Evolutionary conservation across 202 grass and related monocot genomes (phyloP).

Genomic region (Alloteropsis angusta): DNA sequence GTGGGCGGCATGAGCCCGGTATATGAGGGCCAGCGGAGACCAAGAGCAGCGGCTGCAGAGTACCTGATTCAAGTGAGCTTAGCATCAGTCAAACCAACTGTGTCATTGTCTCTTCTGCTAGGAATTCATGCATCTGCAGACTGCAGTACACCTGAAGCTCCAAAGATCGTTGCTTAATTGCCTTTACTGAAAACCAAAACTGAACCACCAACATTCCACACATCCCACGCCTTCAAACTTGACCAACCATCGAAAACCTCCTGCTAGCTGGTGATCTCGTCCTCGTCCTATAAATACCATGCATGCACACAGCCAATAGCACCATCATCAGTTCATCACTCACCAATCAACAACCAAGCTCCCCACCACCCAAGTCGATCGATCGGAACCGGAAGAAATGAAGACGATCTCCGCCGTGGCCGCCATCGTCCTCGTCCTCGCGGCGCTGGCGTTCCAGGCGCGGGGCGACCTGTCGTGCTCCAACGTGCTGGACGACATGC

Average conservation of each 20-base stretch:
- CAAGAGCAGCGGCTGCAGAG: background rate
- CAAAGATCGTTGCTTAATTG: background rate
- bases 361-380: too few relatives aligned
- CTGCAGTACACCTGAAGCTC: background rate
- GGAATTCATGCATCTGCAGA: background rate
- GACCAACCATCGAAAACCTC: background rate
- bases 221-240: background rate
- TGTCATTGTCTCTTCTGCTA: background rate
- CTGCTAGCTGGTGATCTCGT: background rate
- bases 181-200: background rate
- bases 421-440: constrained; percentile 5
- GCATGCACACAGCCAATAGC: background rate
- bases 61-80: too few relatives aligned
- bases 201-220: background rate
- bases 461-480: constrained; percentile 33
- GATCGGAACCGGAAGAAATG: background rate
- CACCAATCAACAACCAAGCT: too few relatives aligned
- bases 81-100: too few relatives aligned
- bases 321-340: background rate
- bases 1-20: background rate
- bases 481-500: constrained; percentile 12
- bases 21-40: background rate
- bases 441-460: constrained; percentile 9
- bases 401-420: constrained; percentile 9
- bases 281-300: constrained; percentile 22